A percentile compares a stretch with the other conserved stretches of the same genome.
Conservation (phyloP, 768 basidiomycete species). For the Lactarius hatsudake region DNA sequence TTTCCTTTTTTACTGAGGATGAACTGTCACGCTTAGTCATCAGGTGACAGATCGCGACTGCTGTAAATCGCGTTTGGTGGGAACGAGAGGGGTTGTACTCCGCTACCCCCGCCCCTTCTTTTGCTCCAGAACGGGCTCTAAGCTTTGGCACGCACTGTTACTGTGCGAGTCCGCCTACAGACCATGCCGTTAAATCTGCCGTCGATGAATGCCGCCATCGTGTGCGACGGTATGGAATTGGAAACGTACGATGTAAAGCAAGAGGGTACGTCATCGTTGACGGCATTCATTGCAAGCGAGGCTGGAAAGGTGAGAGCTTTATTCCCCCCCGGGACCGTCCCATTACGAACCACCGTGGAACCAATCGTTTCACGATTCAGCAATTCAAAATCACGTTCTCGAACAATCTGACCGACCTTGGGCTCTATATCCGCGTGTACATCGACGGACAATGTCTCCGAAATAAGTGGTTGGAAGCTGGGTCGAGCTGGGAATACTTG, state of each 20-base stretch:
- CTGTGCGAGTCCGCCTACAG: too few species aligned
- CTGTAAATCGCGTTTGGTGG: too few species aligned
- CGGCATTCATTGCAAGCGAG: slow-evolving; percentile 14
- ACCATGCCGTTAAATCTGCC: slow-evolving; percentile 11
- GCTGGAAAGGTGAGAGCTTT: not conserved
- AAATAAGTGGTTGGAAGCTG: not conserved
- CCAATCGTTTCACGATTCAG: not conserved
- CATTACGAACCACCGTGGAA: not conserved
- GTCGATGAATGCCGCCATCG: not conserved
- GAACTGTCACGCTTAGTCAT: too few species aligned
- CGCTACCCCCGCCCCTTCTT: too few species aligned
- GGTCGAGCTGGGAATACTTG: not conserved
- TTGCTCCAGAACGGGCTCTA: too few species aligned
- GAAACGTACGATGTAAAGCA: not conserved
- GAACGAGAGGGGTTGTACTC: too few species aligned
- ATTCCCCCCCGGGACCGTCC: too few species aligned
- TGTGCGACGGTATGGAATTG: slow-evolving; percentile 8
- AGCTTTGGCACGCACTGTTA: too few species aligned
- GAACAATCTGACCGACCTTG: not conserved
- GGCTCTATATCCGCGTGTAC: not conserved
- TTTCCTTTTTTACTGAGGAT: too few species aligned
- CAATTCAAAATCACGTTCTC: slow-evolving; percentile 2
- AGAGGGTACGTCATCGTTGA: not conserved
- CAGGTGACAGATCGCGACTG: too few species aligned
- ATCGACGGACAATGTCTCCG: slow-evolving; percentile 7